Percentiles rank a stretch among this genome's conserved stretches.
Conservation (phyloP, 257 asterid genomes). For the Voacanga thouarsii region DNA sequence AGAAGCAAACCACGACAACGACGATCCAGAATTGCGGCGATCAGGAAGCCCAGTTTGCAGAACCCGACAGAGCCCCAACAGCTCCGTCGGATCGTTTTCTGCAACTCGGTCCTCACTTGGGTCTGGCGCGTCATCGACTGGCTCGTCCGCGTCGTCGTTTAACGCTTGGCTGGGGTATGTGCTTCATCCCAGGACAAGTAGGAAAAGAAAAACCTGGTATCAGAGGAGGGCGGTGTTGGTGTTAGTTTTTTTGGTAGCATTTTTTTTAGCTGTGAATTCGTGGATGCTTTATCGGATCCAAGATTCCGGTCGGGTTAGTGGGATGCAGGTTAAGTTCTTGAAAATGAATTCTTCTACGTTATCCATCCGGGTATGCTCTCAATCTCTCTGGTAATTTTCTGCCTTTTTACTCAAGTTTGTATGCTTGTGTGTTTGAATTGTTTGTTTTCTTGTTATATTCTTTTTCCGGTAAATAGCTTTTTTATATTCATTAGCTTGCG, state of each 20-base stretch:
- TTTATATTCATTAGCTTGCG: not conserved
- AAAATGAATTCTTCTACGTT: constrained; percentile 52
- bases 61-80: constrained; percentile 33
- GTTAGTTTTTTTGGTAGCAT: constrained; percentile 38
- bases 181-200: constrained; percentile 25
- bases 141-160: constrained; percentile 30
- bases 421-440: not conserved
- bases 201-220: constrained; percentile 47
- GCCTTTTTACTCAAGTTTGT: constrained; percentile 10
- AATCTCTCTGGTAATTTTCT: not conserved
- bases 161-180: constrained; percentile 32
- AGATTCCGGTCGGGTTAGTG: constrained; percentile 39
- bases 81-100: constrained; percentile 29
- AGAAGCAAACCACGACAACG: constrained; percentile 7
- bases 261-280: constrained; percentile 55
- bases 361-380: constrained; percentile 56
- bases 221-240: constrained; percentile 36
- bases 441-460: not conserved
- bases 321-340: constrained; percentile 50
- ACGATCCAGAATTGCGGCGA: constrained; percentile 5
- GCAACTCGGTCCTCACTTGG: constrained; percentile 23
- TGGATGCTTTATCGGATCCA: constrained; percentile 87
- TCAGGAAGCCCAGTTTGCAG: constrained; percentile 9
- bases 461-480: not conserved
- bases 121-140: constrained; percentile 12